Percentiles rank a stretch among this genome's conserved stretches.
These are phyloP conservation scores for Podaxis pistillaris DNA, from an alignment of 768 basidiomycete species.

Conservation along the genomic window DNA sequence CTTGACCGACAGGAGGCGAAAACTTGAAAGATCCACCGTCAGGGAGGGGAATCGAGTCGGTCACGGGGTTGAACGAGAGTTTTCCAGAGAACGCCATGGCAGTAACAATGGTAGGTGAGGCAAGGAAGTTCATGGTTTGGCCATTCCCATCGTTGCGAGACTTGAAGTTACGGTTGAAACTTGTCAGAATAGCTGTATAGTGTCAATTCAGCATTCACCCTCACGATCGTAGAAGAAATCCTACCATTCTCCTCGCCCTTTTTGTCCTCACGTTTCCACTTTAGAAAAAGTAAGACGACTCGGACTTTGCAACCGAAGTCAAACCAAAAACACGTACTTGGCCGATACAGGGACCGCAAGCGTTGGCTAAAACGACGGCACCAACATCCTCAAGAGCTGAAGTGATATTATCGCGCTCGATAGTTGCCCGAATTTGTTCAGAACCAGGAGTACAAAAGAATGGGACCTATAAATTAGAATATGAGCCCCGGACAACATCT, in stretches of 20 bases:
- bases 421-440: slow-evolving; percentile 96
- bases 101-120: slow-evolving; percentile 95
- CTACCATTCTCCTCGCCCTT: slow-evolving; percentile 88
- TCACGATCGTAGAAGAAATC: slow-evolving; percentile 16
- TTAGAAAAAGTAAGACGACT: not conserved
- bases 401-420: slow-evolving; percentile 92
- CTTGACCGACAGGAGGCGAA: slow-evolving; percentile 76
- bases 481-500: slow-evolving; percentile 3
- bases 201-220: not conserved
- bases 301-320: slow-evolving; percentile 7
- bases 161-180: slow-evolving; percentile 90
- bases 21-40: slow-evolving; percentile 85
- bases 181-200: slow-evolving; percentile 85
- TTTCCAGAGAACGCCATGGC: slow-evolving; percentile 96
- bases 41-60: slow-evolving; percentile 64
- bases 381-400: slow-evolving; percentile 81
- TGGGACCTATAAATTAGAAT: slow-evolving; percentile 49
- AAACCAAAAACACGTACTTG: slow-evolving; percentile 49
- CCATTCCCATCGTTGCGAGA: slow-evolving; percentile 96
- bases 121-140: slow-evolving; percentile 96
- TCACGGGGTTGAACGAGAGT: slow-evolving; percentile 90
- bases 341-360: slow-evolving; percentile 98
- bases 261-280: slow-evolving; percentile 94
- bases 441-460: slow-evolving; percentile 90
- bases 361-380: slow-evolving; percentile 94